These are phyloP conservation scores for Metschnikowia gelsemii DNA, from an alignment of 805 yeast genomes.

Conservation along the genomic window DNA sequence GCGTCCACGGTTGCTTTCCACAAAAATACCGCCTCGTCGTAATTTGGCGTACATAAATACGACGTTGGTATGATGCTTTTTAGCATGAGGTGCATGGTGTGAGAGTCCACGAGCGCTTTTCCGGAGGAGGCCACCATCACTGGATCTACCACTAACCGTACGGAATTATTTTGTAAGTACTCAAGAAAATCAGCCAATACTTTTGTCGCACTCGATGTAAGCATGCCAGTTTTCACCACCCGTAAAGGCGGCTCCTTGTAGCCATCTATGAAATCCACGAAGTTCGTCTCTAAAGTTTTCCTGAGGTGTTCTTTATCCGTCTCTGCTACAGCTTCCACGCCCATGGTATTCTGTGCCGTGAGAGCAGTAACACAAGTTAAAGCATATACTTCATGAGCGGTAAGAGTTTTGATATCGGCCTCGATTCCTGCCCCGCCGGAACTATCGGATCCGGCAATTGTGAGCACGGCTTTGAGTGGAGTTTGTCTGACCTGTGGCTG, in stretches of 20 bases:
- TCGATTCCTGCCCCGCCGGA: conserved; percentile 94
- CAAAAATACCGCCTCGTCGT: conserved; percentile 58
- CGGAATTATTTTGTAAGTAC: conserved; percentile 25
- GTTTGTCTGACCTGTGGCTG: conserved; percentile 1
- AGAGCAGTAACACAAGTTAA: conserved; percentile 74
- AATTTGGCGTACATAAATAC: conserved; percentile 71
- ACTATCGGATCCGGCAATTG: conserved; percentile 73
- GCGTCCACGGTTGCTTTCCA: conserved; percentile 22
- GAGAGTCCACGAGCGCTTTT: conserved; percentile 49
- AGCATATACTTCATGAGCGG: conserved; percentile 74
- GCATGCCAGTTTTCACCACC: conserved; percentile 79
- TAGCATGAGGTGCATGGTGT: conserved; percentile 46
- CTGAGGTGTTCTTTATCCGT: conserved; percentile 46
- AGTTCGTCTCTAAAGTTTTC: conserved; percentile 51
- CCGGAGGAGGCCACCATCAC: conserved; percentile 86
- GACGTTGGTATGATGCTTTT: conserved; percentile 50
- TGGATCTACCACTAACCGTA: conserved; percentile 68
- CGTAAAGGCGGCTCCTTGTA: conserved; percentile 36
- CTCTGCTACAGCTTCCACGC: conserved; percentile 44
- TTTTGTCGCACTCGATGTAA: conserved; percentile 53
- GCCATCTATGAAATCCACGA: conserved; percentile 53
- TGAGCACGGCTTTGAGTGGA: conserved; percentile 22
- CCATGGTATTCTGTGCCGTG: conserved; percentile 72
- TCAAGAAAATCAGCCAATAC: conserved; percentile 41
- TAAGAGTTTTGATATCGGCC: conserved; percentile 79